Conservation (phyloP, 345 rosid species). For the Ceriops tagal region DNA sequence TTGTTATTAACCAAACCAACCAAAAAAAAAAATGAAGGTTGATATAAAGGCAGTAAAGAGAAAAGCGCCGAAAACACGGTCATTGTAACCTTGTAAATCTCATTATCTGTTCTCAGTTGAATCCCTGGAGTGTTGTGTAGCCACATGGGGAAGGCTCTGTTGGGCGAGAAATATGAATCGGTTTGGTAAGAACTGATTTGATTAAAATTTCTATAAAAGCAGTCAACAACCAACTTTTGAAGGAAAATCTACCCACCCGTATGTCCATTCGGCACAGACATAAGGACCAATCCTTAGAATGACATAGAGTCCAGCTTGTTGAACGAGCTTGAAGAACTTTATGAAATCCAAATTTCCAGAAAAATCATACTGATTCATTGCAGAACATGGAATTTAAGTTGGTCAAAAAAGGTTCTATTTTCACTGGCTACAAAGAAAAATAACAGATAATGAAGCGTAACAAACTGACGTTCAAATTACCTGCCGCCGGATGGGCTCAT, state of each 20-base stretch:
- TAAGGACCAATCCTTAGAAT: constrained; percentile 47
- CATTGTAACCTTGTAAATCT: constrained; percentile 22
- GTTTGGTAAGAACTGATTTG: too few relatives aligned
- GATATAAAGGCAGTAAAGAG: background rate
- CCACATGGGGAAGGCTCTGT: constrained; percentile 33
- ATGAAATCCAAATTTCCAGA: constrained; percentile 35
- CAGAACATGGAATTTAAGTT: too few relatives aligned
- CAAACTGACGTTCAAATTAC: background rate
- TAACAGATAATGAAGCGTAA: background rate
- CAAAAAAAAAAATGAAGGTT: background rate
- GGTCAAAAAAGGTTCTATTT: too few relatives aligned
- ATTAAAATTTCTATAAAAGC: too few relatives aligned
- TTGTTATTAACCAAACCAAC: background rate
- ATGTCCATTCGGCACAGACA: constrained; percentile 48
- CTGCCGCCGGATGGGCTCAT: constrained; percentile 45
- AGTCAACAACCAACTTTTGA: background rate
- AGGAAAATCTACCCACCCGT: constrained; percentile 34
- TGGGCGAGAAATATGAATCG: too few relatives aligned
- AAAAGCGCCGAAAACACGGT: background rate
- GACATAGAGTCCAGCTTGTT: constrained; percentile 36
- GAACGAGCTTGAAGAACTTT: constrained; percentile 38
- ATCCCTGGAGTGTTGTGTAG: constrained; percentile 27
- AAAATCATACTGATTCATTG: constrained; percentile 16
- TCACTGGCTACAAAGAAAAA: background rate
- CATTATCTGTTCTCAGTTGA: constrained; percentile 21